Conservation (phyloP, 2,329 filamentous ascomycete genomes). For the Paecilomyces dactylethromorphus region DNA sequence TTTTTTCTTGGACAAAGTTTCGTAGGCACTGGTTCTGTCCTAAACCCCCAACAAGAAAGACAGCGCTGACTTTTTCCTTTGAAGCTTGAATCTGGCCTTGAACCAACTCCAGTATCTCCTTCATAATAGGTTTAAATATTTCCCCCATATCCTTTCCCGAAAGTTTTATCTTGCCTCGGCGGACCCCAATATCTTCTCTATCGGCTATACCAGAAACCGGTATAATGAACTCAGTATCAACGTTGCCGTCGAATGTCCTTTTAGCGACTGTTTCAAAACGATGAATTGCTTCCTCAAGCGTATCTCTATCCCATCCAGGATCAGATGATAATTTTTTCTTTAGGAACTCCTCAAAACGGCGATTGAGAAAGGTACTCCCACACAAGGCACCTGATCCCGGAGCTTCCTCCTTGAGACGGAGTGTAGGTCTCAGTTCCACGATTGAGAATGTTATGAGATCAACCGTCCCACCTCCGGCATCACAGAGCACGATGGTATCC, state of each 20-base stretch:
- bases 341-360: constrained; percentile 17
- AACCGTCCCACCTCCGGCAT: constrained; percentile 21
- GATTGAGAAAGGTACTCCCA: constrained; percentile 22
- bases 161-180: constrained; percentile 14
- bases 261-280: constrained; percentile 19
- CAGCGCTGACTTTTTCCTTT: constrained; percentile 51
- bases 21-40: constrained; percentile 20
- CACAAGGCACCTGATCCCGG: constrained; percentile 17
- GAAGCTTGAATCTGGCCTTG: constrained; percentile 44
- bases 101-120: constrained; percentile 14
- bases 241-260: constrained; percentile 15
- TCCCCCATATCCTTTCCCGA: constrained; percentile 10
- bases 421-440: constrained; percentile 12
- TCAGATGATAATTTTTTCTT: constrained; percentile 6
- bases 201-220: constrained; percentile 17
- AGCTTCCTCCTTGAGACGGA: constrained; percentile 18
- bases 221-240: constrained; percentile 11
- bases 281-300: constrained; percentile 16
- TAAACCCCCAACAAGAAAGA: constrained; percentile 24
- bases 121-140: constrained; percentile 16
- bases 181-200: constrained; percentile 9
- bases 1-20: constrained; percentile 8
- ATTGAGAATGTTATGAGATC: constrained; percentile 25
- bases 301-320: constrained; percentile 17
- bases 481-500: constrained; percentile 20